Base-by-base conservation (phyloP, 148 eudicot genomes). In the Drosera capensis region DNA sequence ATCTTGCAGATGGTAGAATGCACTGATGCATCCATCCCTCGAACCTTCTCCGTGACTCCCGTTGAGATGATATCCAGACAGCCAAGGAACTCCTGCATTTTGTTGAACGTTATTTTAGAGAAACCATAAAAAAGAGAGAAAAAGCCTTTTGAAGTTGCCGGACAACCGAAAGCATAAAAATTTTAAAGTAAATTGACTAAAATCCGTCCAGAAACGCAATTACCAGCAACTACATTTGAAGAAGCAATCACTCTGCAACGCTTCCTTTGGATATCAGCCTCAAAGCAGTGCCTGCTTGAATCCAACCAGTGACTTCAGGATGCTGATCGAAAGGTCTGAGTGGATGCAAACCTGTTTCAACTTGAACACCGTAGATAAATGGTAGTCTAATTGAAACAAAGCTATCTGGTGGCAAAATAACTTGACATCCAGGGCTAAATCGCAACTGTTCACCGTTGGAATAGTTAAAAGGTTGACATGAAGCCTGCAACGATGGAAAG, bases 331-430 rank as follows among this genome's bases (percentile, higher is more conserved):
- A 68, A 24, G 94, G 86, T 56, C 54, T 68, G 14, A 88, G 81
- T 48, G 94, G 71, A 63, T 59, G 48, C 46, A 71, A 35, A 18
- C 65, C 68, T 65, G 74, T 79, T 63, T 77, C 73, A 58, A 67
- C 50, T 52, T 75, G 51, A 35, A 71, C 50, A 39, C 83, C 86
- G 57, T 88, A 88, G 23, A 88, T 64, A 68, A 88, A 83, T 23
- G 96, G 96, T 15, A 88, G 84, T 58, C 80, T 80, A 48, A 88
- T 61, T 42, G 96, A 83, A 54, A 88, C 74, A 58, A 83, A 79
- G 67, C 96, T 88, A 52, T 88, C 96, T 5, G 96, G 86, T 17
- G 96, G 96, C 71, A 88, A 72, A 53, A 83, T 69, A 56, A 83
- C 82, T 43, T 49, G 75, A 56, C 79, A 70, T 50, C 80, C 96